Evolutionary conservation across 768 basidiomycete species (phyloP).

Genomic region (Astraeus odoratus): DNA sequence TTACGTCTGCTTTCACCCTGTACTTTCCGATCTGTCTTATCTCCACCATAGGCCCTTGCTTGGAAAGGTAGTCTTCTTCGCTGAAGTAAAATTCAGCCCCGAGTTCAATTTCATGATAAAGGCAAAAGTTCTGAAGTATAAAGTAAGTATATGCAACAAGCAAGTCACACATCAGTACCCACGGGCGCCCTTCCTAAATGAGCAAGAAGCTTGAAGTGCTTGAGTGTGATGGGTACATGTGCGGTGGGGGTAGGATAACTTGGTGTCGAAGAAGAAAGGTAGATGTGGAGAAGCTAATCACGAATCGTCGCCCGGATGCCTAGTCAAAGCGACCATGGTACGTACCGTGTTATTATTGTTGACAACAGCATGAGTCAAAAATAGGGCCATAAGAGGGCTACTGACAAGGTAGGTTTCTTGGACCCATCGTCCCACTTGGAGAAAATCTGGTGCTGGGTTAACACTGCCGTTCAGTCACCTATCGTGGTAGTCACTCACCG

Average conservation of each 20-base stretch:
- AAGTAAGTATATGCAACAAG: not conserved
- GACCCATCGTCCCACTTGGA: constrained; percentile 56
- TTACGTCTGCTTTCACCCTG: constrained; percentile 30
- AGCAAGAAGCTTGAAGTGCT: constrained; percentile 72
- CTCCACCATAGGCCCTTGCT: constrained; percentile 17
- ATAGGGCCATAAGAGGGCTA: constrained; percentile 55
- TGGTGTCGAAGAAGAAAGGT: constrained; percentile 27
- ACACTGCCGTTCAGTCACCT: not conserved
- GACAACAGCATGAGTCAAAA: constrained; percentile 67
- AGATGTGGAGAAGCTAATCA: constrained; percentile 43
- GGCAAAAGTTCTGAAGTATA: constrained; percentile 36
- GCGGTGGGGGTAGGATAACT: constrained; percentile 14
- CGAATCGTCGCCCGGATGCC: not conserved
- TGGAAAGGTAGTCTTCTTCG: constrained; percentile 60
- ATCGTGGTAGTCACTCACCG: constrained; percentile 36
- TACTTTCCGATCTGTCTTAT: constrained; percentile 20
- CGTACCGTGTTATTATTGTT: constrained; percentile 47
- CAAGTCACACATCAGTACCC: constrained; percentile 20
- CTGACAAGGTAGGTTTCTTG: constrained; percentile 48
- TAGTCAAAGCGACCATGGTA: not conserved
- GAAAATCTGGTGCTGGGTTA: constrained; percentile 37
- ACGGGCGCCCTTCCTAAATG: constrained; percentile 57
- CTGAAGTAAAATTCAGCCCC: constrained; percentile 65
- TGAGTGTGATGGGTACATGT: constrained; percentile 64
- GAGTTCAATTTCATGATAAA: constrained; percentile 56